Base-by-base conservation (phyloP, 164 flowering plant genomes). In the Chimonanthus praecox region DNA sequence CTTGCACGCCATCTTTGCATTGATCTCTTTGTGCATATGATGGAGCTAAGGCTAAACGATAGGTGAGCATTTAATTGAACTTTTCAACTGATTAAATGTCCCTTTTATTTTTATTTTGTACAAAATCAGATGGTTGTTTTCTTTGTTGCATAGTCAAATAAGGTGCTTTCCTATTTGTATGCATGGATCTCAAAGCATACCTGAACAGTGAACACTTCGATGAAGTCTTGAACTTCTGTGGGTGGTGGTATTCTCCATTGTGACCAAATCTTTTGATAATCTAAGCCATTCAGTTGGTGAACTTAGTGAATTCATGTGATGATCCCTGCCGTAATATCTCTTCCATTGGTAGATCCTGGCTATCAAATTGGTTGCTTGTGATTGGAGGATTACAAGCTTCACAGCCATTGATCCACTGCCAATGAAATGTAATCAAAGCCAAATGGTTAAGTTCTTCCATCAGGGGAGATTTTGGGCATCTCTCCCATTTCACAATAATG, bases 1-100 rank as follows among this genome's bases (percentile, higher is more conserved):
- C 95, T 96, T 79, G 94, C 97, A 54, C 86, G 82, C 47, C 95
- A 94, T 77, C 95, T 88, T 51, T 96, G 99, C 81, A 84, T 96
- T 79, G 99, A 96, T 74, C 91, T 96, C 62, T 96, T 92, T 90
- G 98, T 94, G 70, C 92, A 96, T 78, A 92, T 96, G 97, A 96
- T 96, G 99, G 99, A 96, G 82, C 81, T 87, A 54, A 86, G 97
- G 84, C 80, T 91, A 68, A 83, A 89, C 79, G 84, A 87, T 80
- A 94, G 98, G 99, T 96, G 71, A 64, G 11, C 4, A 68, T 49
- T 77, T 8, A 6, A 49, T 16, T 9, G 8, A 43, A 43, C 48
- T 69, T 46, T 33, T 18, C 3, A 33, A 63, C 46, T 62, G 45
- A 47, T 61, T 62, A 20, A 47, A 2, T 18, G 51, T 68, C 20